Evolutionary conservation across 2,329 filamentous ascomycete genomes (phyloP), one percentile per base, ranked within the genome.

Genomic region (Trichophaea hybrida): DNA sequence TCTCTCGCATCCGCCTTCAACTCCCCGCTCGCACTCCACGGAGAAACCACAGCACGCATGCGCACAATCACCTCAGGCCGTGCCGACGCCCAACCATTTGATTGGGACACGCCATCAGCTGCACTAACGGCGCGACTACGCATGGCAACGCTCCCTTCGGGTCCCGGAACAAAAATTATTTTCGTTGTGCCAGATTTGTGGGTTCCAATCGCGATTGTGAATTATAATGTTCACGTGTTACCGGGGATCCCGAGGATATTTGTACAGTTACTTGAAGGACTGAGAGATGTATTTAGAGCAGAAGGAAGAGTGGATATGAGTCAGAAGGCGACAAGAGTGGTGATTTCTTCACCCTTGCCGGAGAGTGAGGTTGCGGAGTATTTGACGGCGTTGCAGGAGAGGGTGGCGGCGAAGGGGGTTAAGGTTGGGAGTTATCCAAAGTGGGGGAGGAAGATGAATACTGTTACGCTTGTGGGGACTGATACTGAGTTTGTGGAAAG

Each of bases 381-480:
- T 70, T 75, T 98, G 69, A 91, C 88, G 0, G 79, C 87, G 65
- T 75, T 97, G 63, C 87, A 90, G 4, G 78, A 75, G 33, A 81
- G 81, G 71, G 85, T 90, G 24, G 84, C 82, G 70, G 75, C 81
- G 0, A 82, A 80, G 69, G 89, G 88, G 2, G 79, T 97, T 69
- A 97, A 97, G 74, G 88, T 97, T 13, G 93, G 93, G 51, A 94
- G 88, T 72, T 97, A 98, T 73, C 93, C 93, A 38, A 78, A 88
- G 58, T 96, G 90, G 89, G 88, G 86, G 4, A 91, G 88, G 77
- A 81, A 82, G 69, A 78, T 78, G 64, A 97, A 97, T 72, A 93
- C 89, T 0, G 88, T 97, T 52, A 96, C 91, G 8, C 75, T 98
- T 57, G 90, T 96, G 13, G 82, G 77, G 13, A 82, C 81, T 65